Evolutionary conservation across 805 yeast genomes (phyloP).

Genomic region (Starmera caribaea): DNA sequence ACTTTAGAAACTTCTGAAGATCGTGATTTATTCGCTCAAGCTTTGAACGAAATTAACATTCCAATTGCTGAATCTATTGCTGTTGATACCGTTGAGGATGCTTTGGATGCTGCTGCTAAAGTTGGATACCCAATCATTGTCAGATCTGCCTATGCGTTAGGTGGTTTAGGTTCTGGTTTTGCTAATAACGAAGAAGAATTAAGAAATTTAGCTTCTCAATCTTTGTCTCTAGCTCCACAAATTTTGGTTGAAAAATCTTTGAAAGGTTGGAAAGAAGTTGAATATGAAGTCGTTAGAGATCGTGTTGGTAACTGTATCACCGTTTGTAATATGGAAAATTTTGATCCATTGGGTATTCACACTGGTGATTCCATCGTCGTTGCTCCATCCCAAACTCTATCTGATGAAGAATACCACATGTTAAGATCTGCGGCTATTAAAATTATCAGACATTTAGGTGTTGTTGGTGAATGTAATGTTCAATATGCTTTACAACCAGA

Average conservation of each 20-base stretch:
- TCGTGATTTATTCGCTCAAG: constrained; percentile 91
- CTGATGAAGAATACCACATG: constrained; percentile 98
- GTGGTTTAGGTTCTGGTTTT: constrained; percentile 97
- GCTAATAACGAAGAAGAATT: constrained; percentile 79
- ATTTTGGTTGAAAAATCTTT: constrained; percentile 92
- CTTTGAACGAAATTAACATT: constrained; percentile 87
- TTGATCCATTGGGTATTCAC: constrained; percentile 96
- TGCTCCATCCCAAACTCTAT: constrained; percentile 95
- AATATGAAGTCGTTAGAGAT: constrained; percentile 97
- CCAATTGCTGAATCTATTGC: constrained; percentile 98
- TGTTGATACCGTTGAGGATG: constrained; percentile 87
- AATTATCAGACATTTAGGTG: constrained; percentile 95
- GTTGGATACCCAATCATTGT: constrained; percentile 96
- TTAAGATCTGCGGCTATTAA: constrained; percentile 95
- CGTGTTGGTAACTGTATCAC: constrained; percentile 95
- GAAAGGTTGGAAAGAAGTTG: constrained; percentile 99
- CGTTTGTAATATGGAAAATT: constrained; percentile 98
- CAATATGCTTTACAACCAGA: constrained; percentile 96
- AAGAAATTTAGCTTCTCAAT: constrained; percentile 79
- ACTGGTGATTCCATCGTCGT: constrained; percentile 99
- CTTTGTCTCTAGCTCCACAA: constrained; percentile 87
- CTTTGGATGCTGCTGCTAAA: constrained; percentile 75
- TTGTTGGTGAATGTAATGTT: constrained; percentile 97
- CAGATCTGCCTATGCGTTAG: constrained; percentile 94
- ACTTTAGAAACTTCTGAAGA: constrained; percentile 96